Evolutionary conservation across 1,284 basidiomycete genomes (phyloP).

Genomic region (Cutaneotrichosporon sp.): DNA sequence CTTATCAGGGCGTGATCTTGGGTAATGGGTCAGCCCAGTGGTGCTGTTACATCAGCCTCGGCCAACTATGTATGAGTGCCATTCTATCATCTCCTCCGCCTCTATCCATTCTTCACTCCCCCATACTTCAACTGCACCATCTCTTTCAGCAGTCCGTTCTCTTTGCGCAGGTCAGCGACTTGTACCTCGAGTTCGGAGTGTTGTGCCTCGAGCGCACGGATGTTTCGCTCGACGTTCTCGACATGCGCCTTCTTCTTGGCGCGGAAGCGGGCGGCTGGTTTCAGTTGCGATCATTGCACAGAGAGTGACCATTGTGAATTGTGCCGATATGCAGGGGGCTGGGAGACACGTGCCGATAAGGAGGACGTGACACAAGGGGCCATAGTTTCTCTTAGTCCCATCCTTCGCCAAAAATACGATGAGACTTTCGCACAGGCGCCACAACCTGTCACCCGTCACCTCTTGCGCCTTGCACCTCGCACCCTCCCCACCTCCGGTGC

Average conservation of each 20-base stretch:
- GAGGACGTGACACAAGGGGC: background rate
- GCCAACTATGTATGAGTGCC: too few species aligned
- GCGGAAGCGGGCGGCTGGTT: constrained; percentile 37
- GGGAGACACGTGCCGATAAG: background rate
- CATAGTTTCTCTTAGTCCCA: background rate
- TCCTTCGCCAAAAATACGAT: background rate
- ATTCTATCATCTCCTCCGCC: too few species aligned
- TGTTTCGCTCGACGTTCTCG: constrained; percentile 28
- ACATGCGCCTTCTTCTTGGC: constrained; percentile 39
- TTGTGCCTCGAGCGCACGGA: constrained; percentile 33
- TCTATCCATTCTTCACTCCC: constrained; percentile 2
- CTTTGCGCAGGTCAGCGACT: constrained; percentile 33
- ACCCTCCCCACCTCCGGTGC: background rate
- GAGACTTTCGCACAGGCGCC: too few species aligned
- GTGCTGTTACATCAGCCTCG: too few species aligned
- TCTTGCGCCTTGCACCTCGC: background rate
- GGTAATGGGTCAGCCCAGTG: too few species aligned
- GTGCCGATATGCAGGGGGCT: background rate
- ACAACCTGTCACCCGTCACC: background rate
- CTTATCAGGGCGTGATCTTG: too few species aligned
- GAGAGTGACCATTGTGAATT: background rate
- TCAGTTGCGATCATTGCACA: background rate
- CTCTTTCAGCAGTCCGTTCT: constrained; percentile 39
- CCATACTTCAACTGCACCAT: constrained; percentile 41
- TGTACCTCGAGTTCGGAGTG: constrained; percentile 31